Percentiles rank a stretch among this genome's conserved stretches.
phyloP scores from a whole-genome alignment of 2,329 filamentous ascomycete genomes.

The Colletotrichum tamarilloi region DNA sequence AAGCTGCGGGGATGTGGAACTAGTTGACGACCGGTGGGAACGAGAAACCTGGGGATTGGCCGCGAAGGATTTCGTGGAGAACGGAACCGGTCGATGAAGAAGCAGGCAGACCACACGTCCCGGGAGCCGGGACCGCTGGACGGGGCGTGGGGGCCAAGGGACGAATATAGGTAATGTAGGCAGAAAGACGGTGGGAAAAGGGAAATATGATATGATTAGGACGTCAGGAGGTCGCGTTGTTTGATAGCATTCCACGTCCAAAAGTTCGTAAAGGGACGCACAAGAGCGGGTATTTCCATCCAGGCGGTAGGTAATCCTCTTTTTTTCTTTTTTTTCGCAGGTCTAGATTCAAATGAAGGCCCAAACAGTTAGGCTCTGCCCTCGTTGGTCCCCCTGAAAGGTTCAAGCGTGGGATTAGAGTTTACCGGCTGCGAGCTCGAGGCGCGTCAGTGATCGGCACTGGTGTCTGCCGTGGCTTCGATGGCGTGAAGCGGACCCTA shows the following conservation, averaged over 20 bases:
- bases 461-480: not conserved
- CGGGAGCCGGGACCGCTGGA: constrained; percentile 10
- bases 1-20: constrained; percentile 22
- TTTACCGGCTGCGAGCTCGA: constrained; percentile 24
- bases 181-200: not conserved
- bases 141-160: constrained; percentile 21
- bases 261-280: constrained; percentile 3
- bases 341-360: not conserved
- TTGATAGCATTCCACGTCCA: constrained; percentile 13
- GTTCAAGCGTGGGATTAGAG: constrained; percentile 29
- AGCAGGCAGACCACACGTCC: constrained; percentile 7
- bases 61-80: constrained; percentile 21
- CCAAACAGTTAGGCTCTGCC: constrained; percentile 23
- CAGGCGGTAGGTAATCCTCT: constrained; percentile 4
- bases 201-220: not conserved
- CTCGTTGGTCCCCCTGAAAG: constrained; percentile 12
- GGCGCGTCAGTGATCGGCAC: constrained; percentile 27
- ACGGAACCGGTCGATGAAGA: not conserved
- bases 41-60: constrained; percentile 11
- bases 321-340: not conserved
- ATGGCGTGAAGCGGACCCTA: constrained; percentile 23
- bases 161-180: constrained; percentile 22
- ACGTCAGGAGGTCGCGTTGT: not conserved
- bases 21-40: constrained; percentile 5
- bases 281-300: constrained; percentile 18